A percentile compares a stretch with the other conserved stretches of the same genome.
These are phyloP conservation scores for Phialophora expanda DNA, from an alignment of 2,329 filamentous ascomycete genomes.

Conservation along the genomic window DNA sequence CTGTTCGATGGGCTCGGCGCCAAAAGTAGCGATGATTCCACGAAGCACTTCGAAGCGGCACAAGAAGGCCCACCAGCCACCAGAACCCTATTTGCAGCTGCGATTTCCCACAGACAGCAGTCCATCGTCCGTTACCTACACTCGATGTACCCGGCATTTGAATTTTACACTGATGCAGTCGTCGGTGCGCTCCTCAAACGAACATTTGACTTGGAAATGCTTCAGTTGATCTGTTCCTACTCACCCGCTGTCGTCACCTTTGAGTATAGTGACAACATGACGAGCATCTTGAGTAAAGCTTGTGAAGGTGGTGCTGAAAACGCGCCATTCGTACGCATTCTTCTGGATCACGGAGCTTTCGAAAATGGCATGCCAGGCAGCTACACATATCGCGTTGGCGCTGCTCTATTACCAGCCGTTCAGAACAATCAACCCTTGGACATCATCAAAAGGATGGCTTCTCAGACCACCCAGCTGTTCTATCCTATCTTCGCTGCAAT, in stretches of 20 bases:
- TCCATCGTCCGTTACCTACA: neutral
- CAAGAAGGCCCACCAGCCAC: neutral
- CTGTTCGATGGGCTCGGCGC: neutral
- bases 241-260: neutral
- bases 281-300: neutral
- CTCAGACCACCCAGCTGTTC: slow-evolving; percentile 6
- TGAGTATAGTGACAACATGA: neutral
- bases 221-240: neutral
- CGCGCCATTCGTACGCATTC: neutral
- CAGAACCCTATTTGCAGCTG: neutral
- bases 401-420: slow-evolving; percentile 8
- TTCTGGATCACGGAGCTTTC: neutral
- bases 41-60: neutral
- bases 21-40: neutral
- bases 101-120: neutral
- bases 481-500: slow-evolving; percentile 11
- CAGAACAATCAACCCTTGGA: slow-evolving; percentile 8
- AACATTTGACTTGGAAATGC: neutral
- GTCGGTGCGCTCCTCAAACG: neutral
- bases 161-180: neutral
- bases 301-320: neutral
- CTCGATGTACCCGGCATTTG: neutral
- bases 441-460: slow-evolving; percentile 13
- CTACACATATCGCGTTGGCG: slow-evolving; percentile 13
- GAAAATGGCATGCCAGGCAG: neutral